phyloP scores from a whole-genome alignment of 345 rosid species.

The Xanthoceras sorbifolium region DNA sequence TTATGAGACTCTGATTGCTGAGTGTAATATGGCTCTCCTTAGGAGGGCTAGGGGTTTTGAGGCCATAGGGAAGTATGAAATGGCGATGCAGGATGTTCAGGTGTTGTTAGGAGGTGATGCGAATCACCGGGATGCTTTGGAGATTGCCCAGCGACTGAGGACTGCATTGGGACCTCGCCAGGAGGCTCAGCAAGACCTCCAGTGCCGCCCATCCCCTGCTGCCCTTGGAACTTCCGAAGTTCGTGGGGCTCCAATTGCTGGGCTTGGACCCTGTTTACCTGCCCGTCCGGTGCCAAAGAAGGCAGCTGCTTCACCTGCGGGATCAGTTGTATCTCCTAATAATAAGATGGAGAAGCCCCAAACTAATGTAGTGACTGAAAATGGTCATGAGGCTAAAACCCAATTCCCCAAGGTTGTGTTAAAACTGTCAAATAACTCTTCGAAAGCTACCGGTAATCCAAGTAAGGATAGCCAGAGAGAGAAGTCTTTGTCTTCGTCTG shows the following conservation, averaged over 20 bases:
- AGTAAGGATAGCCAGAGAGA: conserved; percentile 35
- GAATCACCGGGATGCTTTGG: conserved; percentile 73
- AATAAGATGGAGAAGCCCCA: conserved; percentile 56
- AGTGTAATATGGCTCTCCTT: conserved; percentile 82
- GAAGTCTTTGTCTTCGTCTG: conserved; percentile 33
- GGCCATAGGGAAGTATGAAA: conserved; percentile 72
- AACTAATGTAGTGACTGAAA: conserved; percentile 40
- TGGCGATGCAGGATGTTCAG: conserved; percentile 87
- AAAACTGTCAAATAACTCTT: conserved; percentile 57
- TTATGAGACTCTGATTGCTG: conserved; percentile 77
- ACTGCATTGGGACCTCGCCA: conserved; percentile 68
- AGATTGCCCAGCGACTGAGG: conserved; percentile 63
- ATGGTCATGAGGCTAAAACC: conserved; percentile 52
- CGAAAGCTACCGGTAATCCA: conserved; percentile 36
- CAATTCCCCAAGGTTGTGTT: conserved; percentile 57
- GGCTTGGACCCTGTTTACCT: conserved; percentile 92
- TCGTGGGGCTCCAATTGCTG: conserved; percentile 85
- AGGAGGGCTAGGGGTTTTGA: conserved; percentile 92
- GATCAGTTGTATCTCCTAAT: conserved; percentile 33
- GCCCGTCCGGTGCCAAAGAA: conserved; percentile 74
- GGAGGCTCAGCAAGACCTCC: conserved; percentile 84
- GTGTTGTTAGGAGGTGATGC: conserved; percentile 68
- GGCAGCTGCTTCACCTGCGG: conserved; percentile 43
- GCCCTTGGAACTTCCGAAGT: conserved; percentile 98
- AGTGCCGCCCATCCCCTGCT: conserved; percentile 94